Percentiles rank a stretch among this genome's conserved stretches.
Conservation (phyloP, 352 stramenopile genomes). For the Blastocystis sp. region DNA sequence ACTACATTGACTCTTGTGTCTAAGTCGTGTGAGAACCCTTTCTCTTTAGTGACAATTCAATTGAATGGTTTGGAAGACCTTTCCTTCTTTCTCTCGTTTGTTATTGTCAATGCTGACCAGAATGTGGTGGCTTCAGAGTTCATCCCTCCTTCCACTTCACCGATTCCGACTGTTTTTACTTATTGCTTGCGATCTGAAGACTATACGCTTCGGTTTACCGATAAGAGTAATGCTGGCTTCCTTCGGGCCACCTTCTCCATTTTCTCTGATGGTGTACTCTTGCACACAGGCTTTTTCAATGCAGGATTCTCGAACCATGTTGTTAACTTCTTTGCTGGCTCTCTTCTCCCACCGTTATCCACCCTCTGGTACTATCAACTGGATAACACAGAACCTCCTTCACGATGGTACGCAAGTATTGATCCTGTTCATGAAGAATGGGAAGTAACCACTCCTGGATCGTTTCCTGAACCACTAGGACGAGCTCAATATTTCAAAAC, state of each 20-base stretch:
- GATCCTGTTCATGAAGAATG: slow-evolving; percentile 29
- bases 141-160: neutral
- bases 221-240: slow-evolving; percentile 36
- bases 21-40: neutral
- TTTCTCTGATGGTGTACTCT: neutral
- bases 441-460: neutral
- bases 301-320: neutral
- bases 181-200: neutral
- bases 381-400: neutral
- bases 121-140: neutral
- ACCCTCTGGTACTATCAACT: slow-evolving; percentile 32
- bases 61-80: neutral
- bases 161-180: neutral
- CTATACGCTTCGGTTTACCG: neutral
- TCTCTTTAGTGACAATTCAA: neutral
- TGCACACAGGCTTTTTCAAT: slow-evolving; percentile 2
- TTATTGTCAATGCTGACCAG: neutral
- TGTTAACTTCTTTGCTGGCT: neutral
- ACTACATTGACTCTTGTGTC: neutral
- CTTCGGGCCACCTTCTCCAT: neutral
- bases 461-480: neutral
- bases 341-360: neutral
- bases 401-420: neutral
- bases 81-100: neutral
- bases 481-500: slow-evolving; percentile 46